These are phyloP conservation scores for Leccinum boreale DNA, from an alignment of 768 basidiomycete genomes.

Conservation along the genomic window DNA sequence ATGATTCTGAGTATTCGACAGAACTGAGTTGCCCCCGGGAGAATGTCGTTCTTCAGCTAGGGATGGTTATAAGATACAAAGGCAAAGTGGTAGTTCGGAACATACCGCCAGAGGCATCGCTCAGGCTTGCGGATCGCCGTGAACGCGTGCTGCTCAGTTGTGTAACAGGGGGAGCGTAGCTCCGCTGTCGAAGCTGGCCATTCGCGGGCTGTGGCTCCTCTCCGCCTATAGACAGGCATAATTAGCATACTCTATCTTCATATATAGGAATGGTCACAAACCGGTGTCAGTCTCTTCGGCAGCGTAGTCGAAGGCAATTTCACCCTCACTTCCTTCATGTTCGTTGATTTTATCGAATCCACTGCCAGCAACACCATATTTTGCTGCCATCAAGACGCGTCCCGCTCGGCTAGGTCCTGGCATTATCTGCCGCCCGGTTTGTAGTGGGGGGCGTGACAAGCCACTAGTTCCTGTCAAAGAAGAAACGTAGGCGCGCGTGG, in stretches of 20 bases:
- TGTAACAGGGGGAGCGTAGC: constrained; percentile 21
- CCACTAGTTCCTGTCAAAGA: constrained; percentile 30
- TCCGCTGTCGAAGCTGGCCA: constrained; percentile 26
- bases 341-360: constrained; percentile 51
- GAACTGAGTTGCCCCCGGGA: constrained; percentile 15
- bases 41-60: constrained; percentile 29
- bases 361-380: constrained; percentile 28
- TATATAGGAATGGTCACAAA: constrained; percentile 16
- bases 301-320: constrained; percentile 29
- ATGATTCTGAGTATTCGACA: constrained; percentile 19
- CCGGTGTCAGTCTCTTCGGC: constrained; percentile 43
- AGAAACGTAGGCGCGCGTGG: constrained; percentile 32
- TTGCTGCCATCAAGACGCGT: constrained; percentile 44
- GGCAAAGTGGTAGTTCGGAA: constrained; percentile 25
- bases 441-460: constrained; percentile 40
- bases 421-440: constrained; percentile 39
- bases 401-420: constrained; percentile 47
- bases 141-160: constrained; percentile 52
- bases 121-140: constrained; percentile 74
- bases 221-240: constrained; percentile 26
- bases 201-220: constrained; percentile 28
- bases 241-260: constrained; percentile 16
- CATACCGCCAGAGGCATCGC: constrained; percentile 46
- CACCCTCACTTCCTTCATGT: constrained; percentile 40
- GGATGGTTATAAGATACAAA: constrained; percentile 22